phyloP scores from a whole-genome alignment of 768 basidiomycete species.

The Wakefieldia striispora region DNA sequence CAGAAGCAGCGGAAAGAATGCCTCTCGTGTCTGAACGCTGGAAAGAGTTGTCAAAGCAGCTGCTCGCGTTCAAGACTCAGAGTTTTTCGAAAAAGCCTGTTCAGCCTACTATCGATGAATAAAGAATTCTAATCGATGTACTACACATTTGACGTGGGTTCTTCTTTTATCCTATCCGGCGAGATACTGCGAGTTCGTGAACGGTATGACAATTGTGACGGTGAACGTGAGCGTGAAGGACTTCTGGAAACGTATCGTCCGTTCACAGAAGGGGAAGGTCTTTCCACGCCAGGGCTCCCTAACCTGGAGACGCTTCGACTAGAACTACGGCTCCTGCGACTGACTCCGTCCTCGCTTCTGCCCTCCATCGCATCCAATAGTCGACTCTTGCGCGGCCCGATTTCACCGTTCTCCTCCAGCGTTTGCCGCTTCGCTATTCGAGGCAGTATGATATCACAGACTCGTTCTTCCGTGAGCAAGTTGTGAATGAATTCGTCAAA shows the following conservation, averaged over 20 bases:
- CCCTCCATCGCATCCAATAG: slow-evolving; percentile 88
- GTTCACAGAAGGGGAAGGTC: slow-evolving; percentile 41
- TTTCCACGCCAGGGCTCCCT: slow-evolving; percentile 23
- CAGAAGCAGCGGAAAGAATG: slow-evolving; percentile 52
- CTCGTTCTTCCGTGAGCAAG: slow-evolving; percentile 83
- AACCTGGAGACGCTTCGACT: slow-evolving; percentile 26
- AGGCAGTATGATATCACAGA: slow-evolving; percentile 95
- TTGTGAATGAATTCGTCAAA: slow-evolving; percentile 92
- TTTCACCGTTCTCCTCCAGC: slow-evolving; percentile 89
- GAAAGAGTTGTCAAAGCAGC: slow-evolving; percentile 59
- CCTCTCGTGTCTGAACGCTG: slow-evolving; percentile 71
- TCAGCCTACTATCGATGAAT: slow-evolving; percentile 16
- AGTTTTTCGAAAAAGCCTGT: slow-evolving; percentile 30
- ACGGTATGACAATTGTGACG: slow-evolving; percentile 40
- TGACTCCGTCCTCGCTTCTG: slow-evolving; percentile 49
- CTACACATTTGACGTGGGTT: slow-evolving; percentile 17
- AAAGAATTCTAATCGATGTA: slow-evolving; percentile 11
- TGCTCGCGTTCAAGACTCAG: slow-evolving; percentile 49
- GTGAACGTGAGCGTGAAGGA: slow-evolving; percentile 48
- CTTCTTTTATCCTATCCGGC: slow-evolving; percentile 51
- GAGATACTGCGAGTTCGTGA: slow-evolving; percentile 63
- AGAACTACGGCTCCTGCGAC: slow-evolving; percentile 39
- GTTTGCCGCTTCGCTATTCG: slow-evolving; percentile 81
- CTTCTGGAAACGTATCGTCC: slow-evolving; percentile 66
- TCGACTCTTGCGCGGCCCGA: slow-evolving; percentile 81